Evolutionary conservation across 805 yeast genomes (phyloP), one percentile per base, ranked within the genome.

Genomic region (Teunomyces panamensis): DNA sequence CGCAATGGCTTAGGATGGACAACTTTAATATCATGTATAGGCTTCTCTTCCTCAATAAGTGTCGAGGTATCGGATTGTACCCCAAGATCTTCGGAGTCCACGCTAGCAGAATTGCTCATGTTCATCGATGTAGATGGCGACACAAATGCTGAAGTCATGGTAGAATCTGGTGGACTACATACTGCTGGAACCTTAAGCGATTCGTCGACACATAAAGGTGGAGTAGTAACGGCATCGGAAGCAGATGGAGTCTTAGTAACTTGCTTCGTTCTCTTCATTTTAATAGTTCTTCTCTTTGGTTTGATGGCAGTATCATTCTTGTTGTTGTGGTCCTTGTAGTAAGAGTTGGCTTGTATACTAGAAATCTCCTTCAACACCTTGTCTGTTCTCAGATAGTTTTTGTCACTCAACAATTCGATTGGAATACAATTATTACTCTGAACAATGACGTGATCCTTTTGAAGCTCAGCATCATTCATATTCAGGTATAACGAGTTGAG

Each of bases 241-340:
- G 43, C 20, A 5, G 46, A 29, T 9, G 49, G 27, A 4, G 27
- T 17, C 8, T 43, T 27, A 56, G 49, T 37, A 45, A 14, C 27
- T 11, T 42, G n/a, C 30, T 42, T 42, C 27, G 39, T 9, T 29
- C 48, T 47, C 43, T 46, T 51, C 47, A 74, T 45, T 50, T 65
- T 71, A 44, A 76, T 68, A 13, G 58, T 63, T 55, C 81, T 59
- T 59, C 81, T 60, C 57, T 73, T 73, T 5, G 79, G 78, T 49
- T 71, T 70, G 28, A 54, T 49, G 13, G 43, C 44, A 10, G 48
- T 49, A n/a, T 44, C 49, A 33, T 55, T 56, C 11, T 53, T 56
- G 30, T 55, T 62, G 46, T 52, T 56, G 39, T 56, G 62, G 58
- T 53, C 60, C 50, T 68, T 69, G 47, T 67, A 61, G 54, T 62